A percentile compares a stretch with the other conserved stretches of the same genome.
Evolutionary conservation across 192 early-diverging fungal species (phyloP).

Genomic region (Allomyces macrogynus): DNA sequence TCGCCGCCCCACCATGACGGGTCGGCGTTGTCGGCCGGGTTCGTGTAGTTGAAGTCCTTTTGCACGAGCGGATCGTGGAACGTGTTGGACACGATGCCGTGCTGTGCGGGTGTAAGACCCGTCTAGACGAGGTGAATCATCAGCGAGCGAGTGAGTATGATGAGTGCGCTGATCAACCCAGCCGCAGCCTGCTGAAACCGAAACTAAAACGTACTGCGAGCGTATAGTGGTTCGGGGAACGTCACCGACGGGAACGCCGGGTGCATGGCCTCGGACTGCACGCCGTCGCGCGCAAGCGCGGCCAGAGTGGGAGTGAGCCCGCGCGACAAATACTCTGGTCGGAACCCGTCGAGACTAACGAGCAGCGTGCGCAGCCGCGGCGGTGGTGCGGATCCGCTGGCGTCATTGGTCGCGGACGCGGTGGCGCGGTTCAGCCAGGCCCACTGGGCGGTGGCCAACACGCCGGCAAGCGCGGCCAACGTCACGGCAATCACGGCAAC

Average conservation of each 20-base stretch:
- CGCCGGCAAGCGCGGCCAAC: too few relatives aligned
- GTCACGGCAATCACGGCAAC: too few relatives aligned
- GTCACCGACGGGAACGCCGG: conserved; percentile 4
- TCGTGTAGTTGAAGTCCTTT: background rate
- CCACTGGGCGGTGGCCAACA: too few relatives aligned
- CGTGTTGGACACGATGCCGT: conserved; percentile 5
- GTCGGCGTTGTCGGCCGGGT: background rate
- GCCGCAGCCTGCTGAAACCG: too few relatives aligned
- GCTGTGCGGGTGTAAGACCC: conserved; percentile 5
- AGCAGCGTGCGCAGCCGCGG: background rate
- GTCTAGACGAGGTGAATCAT: background rate
- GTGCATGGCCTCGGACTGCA: background rate
- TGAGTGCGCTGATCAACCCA: too few relatives aligned
- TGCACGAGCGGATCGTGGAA: background rate
- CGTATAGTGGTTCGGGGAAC: conserved; percentile 10
- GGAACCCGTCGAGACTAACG: conserved; percentile 7
- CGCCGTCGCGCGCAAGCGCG: background rate
- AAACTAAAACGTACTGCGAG: background rate
- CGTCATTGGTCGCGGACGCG: too few relatives aligned
- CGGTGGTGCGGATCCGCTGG: too few relatives aligned
- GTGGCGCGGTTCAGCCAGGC: too few relatives aligned
- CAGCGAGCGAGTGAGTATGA: too few relatives aligned
- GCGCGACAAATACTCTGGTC: conserved; percentile 1
- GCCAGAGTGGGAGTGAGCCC: conserved; percentile 1
- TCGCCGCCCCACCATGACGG: background rate